Base-by-base conservation (phyloP, 2,329 filamentous ascomycete genomes). In the Apiospora saccharicola region DNA sequence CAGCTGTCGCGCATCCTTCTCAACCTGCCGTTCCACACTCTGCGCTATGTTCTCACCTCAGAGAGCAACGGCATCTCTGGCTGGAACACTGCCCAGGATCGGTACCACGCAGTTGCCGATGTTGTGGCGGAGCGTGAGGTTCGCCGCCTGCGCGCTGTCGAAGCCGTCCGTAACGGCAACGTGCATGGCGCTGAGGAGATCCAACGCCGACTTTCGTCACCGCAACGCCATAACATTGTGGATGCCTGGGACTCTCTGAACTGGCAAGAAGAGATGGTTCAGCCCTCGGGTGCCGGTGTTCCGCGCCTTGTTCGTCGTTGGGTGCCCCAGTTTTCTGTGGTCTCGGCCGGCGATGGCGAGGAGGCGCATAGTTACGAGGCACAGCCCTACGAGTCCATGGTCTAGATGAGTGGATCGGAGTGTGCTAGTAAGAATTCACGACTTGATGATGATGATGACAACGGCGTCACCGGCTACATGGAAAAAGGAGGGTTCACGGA, bases 11-110 rank as follows among this genome's bases (percentile, higher is more conserved):
- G 88, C 41, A 84, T 94, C 30, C 83, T 95, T 2, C 82, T 94
- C 70, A 93, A 93, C 53, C 82, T 95, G 7, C 93, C 93, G 0
- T 93, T 93, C 75, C 84, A 87, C 19, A 83, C 91, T 41, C 84
- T 95, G 34, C 91, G 92, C 80, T 86, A 87, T 73, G 82, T 94
- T 1, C 84, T 95, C 46, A 91, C 93, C 76, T 90, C 90, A 69
- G 85, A 84, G 16, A 85, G 85, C 37, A 85, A 91, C 12, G 88
- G 88, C 57, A 81, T 84, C 43, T 83, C 84, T n/a, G 87, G 84
- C 30, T 89, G 86, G 85, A 83, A 86, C 37, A 86, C 82, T 51
- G 81, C 82, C 1, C 83, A 86, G 72, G 80, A 85, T 37, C 83
- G 88, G 26, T 84, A 86, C 72, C 84, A 84, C 12, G 83, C 87